These are phyloP conservation scores for Aureobasidium leucospermi DNA, from an alignment of 2,329 filamentous ascomycete genomes.

Conservation along the genomic window DNA sequence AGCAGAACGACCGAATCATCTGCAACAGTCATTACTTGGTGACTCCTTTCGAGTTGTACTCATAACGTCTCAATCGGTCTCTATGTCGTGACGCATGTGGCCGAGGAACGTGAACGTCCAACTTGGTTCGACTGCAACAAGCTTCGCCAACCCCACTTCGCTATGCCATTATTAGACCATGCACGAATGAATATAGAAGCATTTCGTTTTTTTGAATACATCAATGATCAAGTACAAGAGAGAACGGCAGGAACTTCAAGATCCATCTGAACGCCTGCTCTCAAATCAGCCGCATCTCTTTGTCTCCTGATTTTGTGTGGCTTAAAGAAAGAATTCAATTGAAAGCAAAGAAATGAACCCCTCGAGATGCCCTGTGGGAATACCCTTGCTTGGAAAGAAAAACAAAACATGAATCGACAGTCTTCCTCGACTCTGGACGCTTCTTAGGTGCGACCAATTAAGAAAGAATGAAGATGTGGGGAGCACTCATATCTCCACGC, in stretches of 20 bases:
- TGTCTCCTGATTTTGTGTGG: background rate
- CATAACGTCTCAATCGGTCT: background rate
- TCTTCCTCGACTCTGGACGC: background rate
- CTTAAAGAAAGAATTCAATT: background rate
- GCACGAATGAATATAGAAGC: background rate
- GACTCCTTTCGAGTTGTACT: background rate
- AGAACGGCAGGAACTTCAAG: background rate
- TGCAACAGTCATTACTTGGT: background rate
- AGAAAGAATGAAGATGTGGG: background rate
- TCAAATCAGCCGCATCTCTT: background rate
- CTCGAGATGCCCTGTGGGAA: constrained; percentile 7
- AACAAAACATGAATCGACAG: background rate
- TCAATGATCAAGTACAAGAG: background rate
- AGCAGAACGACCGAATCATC: background rate
- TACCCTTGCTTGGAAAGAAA: constrained; percentile 1
- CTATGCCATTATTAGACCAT: background rate
- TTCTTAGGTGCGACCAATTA: background rate
- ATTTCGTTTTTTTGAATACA: background rate
- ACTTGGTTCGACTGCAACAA: background rate
- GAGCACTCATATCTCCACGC: background rate
- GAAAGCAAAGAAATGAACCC: background rate
- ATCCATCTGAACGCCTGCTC: background rate
- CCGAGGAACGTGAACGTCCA: too few species aligned
- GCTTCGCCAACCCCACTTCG: background rate
- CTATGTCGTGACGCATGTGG: background rate